Base-by-base conservation (phyloP, 169 alveolate species). In the Cryptosporidium xiaoi region DNA sequence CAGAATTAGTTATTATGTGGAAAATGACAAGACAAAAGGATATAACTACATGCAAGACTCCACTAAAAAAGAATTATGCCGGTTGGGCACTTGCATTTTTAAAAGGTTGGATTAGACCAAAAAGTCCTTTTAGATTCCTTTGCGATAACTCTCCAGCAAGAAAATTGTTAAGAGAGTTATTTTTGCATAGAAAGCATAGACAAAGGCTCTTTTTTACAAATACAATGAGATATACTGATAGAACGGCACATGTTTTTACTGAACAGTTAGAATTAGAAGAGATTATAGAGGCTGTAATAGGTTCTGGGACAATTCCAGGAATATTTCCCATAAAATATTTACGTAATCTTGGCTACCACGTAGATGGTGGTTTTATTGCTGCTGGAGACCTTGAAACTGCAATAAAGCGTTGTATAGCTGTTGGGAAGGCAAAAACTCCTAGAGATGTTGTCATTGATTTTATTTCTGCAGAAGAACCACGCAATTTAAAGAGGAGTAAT, bases 371-470 rank as follows among this genome's bases (percentile, higher is more conserved):
- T 6, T 77, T 77, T 40, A 31, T 77, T 60, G 87, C 87, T 44
- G 77, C 87, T 60, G 87, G 87, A 2, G 87, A 77, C 18, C 71
- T 77, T 24, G 87, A 77, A 40, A 77, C 87, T 60, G 87, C 87
- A 77, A 77, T 77, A 36, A 77, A 77, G 51, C 87, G 87, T 6
- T 77, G 87, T 18, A 77, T 77, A 33, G 87, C 87, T 0, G 87
- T 77, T 10, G 87, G 87, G 8, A 77, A 77, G 48, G 87, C 87
- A 12, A 77, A 58, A 13, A 40, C 87, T 20, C 87, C 87, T 3
- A 56, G 71, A 60, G 87, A 77, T 60, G 87, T 77, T 3, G 87
- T 77, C 5, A 77, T 77, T 60, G 87, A 77, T 46, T 77, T 77
- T 27, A 77, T 77, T n/a, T 77, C 87, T 2, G 87, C 87, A 24